Evolutionary conservation across 1,139 yeast species (phyloP).

Genomic region (Petasospora fabianii): DNA sequence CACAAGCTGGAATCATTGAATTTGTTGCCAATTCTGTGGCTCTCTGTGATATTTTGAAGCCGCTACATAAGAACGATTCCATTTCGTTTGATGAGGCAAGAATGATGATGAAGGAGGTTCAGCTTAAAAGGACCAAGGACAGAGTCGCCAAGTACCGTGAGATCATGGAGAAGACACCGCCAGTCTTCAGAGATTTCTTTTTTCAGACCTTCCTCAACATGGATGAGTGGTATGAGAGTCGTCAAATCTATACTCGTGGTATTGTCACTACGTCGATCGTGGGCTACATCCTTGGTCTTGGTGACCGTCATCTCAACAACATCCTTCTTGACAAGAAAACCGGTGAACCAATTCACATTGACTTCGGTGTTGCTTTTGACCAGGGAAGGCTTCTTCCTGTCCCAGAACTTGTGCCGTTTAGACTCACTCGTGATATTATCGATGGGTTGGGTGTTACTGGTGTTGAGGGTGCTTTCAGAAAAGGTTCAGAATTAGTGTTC

Average conservation of each 20-base stretch:
- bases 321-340: conserved; percentile 70
- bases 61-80: conserved; percentile 49
- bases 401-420: conserved; percentile 92
- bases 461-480: conserved; percentile 67
- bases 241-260: conserved; percentile 69
- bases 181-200: conserved; percentile 70
- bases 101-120: conserved; percentile 56
- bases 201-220: conserved; percentile 63
- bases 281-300: conserved; percentile 85
- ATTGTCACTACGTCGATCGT: conserved; percentile 83
- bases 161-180: conserved; percentile 52
- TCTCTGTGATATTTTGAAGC: conserved; percentile 60
- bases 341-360: conserved; percentile 96
- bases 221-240: conserved; percentile 67
- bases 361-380: conserved; percentile 94
- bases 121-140: conserved; percentile 41
- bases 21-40: conserved; percentile 80
- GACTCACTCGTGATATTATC: conserved; percentile 84
- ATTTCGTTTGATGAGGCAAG: conserved; percentile 59
- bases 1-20: conserved; percentile 83
- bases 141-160: conserved; percentile 49
- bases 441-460: conserved; percentile 92
- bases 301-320: conserved; percentile 93
- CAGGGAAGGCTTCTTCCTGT: conserved; percentile 79
- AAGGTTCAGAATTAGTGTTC: conserved; percentile 72